Conservation (phyloP, 2,329 filamentous ascomycete species). For the Zalaria obscura region DNA sequence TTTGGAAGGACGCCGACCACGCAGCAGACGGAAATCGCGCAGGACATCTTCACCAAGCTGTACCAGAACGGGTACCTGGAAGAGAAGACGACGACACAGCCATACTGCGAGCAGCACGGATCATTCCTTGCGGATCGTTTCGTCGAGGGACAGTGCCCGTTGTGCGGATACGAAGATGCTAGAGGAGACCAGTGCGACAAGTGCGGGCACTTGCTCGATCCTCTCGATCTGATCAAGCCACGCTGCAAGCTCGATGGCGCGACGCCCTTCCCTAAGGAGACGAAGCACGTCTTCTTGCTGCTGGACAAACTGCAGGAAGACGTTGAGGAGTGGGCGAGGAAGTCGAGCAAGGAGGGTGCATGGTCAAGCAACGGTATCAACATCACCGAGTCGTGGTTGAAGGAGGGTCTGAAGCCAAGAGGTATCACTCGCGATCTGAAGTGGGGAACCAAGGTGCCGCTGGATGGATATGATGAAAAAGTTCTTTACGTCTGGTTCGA, state of each 20-base stretch:
- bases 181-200: slow-evolving; percentile 41
- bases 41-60: slow-evolving; percentile 80
- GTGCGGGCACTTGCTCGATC: slow-evolving; percentile 33
- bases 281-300: slow-evolving; percentile 82
- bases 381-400: slow-evolving; percentile 70
- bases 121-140: slow-evolving; percentile 73
- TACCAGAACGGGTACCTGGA: slow-evolving; percentile 77
- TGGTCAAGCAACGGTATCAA: slow-evolving; percentile 64
- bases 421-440: slow-evolving; percentile 87
- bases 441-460: slow-evolving; percentile 60
- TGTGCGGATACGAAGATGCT: slow-evolving; percentile 44
- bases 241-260: slow-evolving; percentile 84
- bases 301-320: slow-evolving; percentile 69
- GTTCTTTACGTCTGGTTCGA: slow-evolving; percentile 94
- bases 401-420: slow-evolving; percentile 70
- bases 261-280: slow-evolving; percentile 63
- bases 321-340: slow-evolving; percentile 64
- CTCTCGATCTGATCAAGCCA: slow-evolving; percentile 56
- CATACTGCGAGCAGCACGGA: slow-evolving; percentile 58
- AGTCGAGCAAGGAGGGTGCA: slow-evolving; percentile 56
- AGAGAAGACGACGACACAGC: slow-evolving; percentile 76
- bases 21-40: slow-evolving; percentile 83
- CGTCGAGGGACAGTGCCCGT: slow-evolving; percentile 65
- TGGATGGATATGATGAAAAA: slow-evolving; percentile 53
- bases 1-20: slow-evolving; percentile 85